Conservation (phyloP, 2,329 filamentous ascomycete genomes). For the Colletotrichum horii region DNA sequence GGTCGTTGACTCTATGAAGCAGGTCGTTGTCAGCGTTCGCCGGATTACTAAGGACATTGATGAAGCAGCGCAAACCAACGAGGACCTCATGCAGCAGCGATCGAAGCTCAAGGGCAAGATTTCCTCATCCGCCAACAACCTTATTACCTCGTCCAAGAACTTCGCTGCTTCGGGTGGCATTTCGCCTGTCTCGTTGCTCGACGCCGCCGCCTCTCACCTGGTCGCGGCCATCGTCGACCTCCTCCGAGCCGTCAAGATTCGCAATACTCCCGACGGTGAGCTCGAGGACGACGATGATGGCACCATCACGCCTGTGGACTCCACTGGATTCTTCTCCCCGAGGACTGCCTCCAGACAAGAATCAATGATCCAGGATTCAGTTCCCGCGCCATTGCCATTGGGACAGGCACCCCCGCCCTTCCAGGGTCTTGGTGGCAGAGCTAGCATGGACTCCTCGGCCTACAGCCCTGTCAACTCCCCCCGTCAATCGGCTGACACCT, state of each 20-base stretch:
- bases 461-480: constrained; percentile 78
- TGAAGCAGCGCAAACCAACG: constrained; percentile 57
- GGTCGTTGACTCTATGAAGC: constrained; percentile 86
- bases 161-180: constrained; percentile 83
- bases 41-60: constrained; percentile 85
- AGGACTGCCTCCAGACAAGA: constrained; percentile 47
- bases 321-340: constrained; percentile 71
- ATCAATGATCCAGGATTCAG: constrained; percentile 28
- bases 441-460: constrained; percentile 73
- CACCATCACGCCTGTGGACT: constrained; percentile 68
- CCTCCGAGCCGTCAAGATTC: constrained; percentile 82
- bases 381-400: constrained; percentile 40
- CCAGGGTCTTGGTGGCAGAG: constrained; percentile 59
- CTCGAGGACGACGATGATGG: constrained; percentile 80
- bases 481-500: constrained; percentile 58
- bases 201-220: constrained; percentile 91
- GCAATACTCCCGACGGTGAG: constrained; percentile 75
- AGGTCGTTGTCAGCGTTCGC: constrained; percentile 81
- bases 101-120: constrained; percentile 79
- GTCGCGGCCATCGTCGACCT: constrained; percentile 87
- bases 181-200: constrained; percentile 89
- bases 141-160: constrained; percentile 95
- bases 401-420: constrained; percentile 57
- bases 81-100: constrained; percentile 61
- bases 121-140: constrained; percentile 91